Evolutionary conservation across 2,329 filamentous ascomycete species (phyloP).

Genomic region (Tolypocladium album): DNA sequence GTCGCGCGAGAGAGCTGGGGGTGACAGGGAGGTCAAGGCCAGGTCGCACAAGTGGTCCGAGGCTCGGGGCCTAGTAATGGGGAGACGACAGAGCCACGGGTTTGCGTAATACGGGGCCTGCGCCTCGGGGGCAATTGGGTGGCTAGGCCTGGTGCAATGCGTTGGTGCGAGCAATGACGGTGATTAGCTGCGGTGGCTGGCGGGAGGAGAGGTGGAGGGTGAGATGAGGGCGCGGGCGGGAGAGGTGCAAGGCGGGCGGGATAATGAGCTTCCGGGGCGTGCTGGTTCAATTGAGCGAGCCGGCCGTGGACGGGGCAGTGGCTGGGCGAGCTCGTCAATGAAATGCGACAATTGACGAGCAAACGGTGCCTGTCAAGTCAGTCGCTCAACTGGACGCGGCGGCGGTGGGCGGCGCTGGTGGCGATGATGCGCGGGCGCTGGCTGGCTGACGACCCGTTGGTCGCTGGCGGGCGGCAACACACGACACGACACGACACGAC

Average conservation of each 20-base stretch:
- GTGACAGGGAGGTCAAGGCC: slow-evolving; percentile 8
- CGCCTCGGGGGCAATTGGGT: slow-evolving; percentile 2
- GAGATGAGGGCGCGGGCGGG: background rate
- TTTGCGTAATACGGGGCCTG: slow-evolving; percentile 13
- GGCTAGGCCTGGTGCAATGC: slow-evolving; percentile 2
- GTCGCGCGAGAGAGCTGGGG: slow-evolving; percentile 8
- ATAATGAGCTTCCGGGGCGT: background rate
- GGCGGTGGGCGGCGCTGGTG: background rate
- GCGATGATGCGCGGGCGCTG: slow-evolving; percentile 1
- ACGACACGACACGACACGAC: slow-evolving; percentile 4
- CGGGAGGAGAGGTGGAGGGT: background rate
- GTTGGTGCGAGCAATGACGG: background rate
- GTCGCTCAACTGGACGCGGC: background rate
- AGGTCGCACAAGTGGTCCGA: slow-evolving; percentile 12
- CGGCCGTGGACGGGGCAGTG: background rate
- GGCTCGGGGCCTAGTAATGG: slow-evolving; percentile 7
- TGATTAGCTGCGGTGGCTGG: slow-evolving; percentile 2
- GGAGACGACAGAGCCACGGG: slow-evolving; percentile 7
- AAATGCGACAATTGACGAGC: background rate
- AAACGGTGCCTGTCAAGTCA: background rate
- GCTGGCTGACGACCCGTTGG: background rate
- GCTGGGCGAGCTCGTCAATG: background rate
- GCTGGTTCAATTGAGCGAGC: background rate
- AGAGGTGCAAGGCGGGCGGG: background rate
- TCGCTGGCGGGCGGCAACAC: background rate